Base-by-base conservation (phyloP, 179 eudicot genomes). In the Corrigiola litoralis region DNA sequence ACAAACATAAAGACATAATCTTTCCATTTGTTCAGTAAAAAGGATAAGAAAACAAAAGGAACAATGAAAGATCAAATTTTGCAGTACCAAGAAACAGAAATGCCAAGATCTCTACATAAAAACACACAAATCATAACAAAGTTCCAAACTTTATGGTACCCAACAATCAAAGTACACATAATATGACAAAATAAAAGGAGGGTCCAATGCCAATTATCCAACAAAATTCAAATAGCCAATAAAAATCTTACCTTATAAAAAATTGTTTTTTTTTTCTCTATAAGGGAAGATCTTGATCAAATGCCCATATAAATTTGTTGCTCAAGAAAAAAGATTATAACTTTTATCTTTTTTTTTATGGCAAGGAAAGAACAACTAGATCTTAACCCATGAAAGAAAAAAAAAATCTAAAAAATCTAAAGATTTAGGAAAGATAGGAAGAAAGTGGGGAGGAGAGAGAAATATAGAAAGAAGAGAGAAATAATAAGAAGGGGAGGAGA, bases 351-450 rank as follows among this genome's bases (percentile, higher is more conserved):
- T 51, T 25, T 4, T 27, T 18, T 57, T 55, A 34, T 18, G 61
- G 70, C 70, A 74, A 74, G 78, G 64, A 63, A 63, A 41, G 74
- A 68, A 64, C 58, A 56, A 67, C 58, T 65, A 65, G 78, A 69
- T 69, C 78, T 74, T 64, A 70, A n/a, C 78, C 68, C 50, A 63
- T 20, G 73, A 63, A 64, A 36, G 9, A 36, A 37, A 33, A 21
- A 55, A 53, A 31, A 13, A 51, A 34, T 46, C 46, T 10, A 20
- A 29, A 27, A 36, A 58, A 40, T 9, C 24, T 11, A 17, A 1
- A 34, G 38, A 18, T 8, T 25, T 10, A 28, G 16, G 17, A 42
- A 20, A 20, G 10, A 40, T 18, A 18, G 32, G 24, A 51, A 57
- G 44, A 61, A 67, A 53, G 68, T 61, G 47, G 55, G 45, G 33